A percentile compares a stretch with the other conserved stretches of the same genome.
Conservation (phyloP, 768 basidiomycete genomes). For the Suillus occidentalis region DNA sequence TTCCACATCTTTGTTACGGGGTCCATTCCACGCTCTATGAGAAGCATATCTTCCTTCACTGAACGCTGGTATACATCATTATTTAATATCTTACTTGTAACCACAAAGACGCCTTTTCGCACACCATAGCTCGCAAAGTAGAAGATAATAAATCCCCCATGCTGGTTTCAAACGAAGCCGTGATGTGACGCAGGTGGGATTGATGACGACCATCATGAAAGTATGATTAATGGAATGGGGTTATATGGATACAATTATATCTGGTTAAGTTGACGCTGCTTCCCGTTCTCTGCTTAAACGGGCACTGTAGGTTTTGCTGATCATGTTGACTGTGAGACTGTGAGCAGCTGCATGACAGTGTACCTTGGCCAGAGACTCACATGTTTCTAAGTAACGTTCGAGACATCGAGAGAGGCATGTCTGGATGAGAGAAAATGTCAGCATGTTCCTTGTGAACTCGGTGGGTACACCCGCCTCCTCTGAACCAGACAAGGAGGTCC, state of each 20-base stretch:
- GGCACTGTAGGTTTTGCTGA: conserved; percentile 65
- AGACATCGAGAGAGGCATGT: conserved; percentile 75
- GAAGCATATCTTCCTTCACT: neutral
- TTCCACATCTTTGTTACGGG: neutral
- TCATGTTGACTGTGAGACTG: conserved; percentile 63
- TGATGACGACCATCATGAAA: neutral
- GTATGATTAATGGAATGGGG: neutral
- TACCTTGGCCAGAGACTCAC: conserved; percentile 44
- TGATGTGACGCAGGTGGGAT: neutral
- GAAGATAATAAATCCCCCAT: neutral
- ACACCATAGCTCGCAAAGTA: conserved; percentile 1
- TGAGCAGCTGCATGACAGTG: neutral
- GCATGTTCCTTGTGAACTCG: neutral
- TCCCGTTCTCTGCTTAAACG: conserved; percentile 56
- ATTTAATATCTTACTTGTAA: conserved; percentile 5
- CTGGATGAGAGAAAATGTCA: conserved; percentile 35
- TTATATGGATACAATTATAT: neutral
- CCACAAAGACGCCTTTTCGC: neutral
- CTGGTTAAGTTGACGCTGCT: conserved; percentile 9
- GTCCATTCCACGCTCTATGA: neutral
- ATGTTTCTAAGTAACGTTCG: conserved; percentile 83
- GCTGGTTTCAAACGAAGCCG: neutral
- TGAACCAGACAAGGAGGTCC: conserved; percentile 61
- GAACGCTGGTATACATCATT: neutral
- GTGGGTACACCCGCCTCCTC: conserved; percentile 58